Conservation (phyloP, 106 monocot species). For the Acorus calamus region DNA sequence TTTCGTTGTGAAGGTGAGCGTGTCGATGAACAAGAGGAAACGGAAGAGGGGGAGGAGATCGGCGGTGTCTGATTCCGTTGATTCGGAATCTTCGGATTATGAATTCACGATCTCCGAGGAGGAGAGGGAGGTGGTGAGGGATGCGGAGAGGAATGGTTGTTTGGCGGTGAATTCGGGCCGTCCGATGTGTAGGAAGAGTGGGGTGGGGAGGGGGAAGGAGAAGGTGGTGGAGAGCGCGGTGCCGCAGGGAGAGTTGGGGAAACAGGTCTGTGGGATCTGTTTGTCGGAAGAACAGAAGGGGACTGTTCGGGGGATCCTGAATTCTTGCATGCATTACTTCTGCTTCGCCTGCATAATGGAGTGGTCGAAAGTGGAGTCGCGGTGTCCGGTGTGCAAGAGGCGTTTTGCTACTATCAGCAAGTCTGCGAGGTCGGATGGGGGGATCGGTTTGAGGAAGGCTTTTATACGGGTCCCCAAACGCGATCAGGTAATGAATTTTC, state of each 20-base stretch:
- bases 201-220: slow-evolving; percentile 24
- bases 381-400: slow-evolving; percentile 74
- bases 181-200: neutral
- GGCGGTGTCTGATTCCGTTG: slow-evolving; percentile 1
- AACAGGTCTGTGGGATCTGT: slow-evolving; percentile 68
- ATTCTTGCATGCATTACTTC: slow-evolving; percentile 72
- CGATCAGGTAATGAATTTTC: slow-evolving; percentile 55
- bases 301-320: slow-evolving; percentile 45
- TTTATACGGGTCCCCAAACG: slow-evolving; percentile 66
- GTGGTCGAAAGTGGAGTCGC: slow-evolving; percentile 84
- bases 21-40: slow-evolving; percentile 5
- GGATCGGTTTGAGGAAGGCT: slow-evolving; percentile 25
- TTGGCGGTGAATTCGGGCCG: neutral
- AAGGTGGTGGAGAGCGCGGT: slow-evolving; percentile 26
- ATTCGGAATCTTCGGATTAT: slow-evolving; percentile 9
- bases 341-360: slow-evolving; percentile 83
- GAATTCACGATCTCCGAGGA: slow-evolving; percentile 27
- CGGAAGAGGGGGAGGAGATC: slow-evolving; percentile 1
- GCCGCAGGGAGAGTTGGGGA: slow-evolving; percentile 19
- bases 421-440: slow-evolving; percentile 24
- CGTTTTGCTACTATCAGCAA: slow-evolving; percentile 65
- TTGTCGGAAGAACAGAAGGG: slow-evolving; percentile 64
- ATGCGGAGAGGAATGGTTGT: slow-evolving; percentile 1
- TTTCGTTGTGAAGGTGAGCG: slow-evolving; percentile 28
- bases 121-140: slow-evolving; percentile 26